Conservation (phyloP, 2,329 filamentous ascomycete species). For the Penicillium griseofulvum region DNA sequence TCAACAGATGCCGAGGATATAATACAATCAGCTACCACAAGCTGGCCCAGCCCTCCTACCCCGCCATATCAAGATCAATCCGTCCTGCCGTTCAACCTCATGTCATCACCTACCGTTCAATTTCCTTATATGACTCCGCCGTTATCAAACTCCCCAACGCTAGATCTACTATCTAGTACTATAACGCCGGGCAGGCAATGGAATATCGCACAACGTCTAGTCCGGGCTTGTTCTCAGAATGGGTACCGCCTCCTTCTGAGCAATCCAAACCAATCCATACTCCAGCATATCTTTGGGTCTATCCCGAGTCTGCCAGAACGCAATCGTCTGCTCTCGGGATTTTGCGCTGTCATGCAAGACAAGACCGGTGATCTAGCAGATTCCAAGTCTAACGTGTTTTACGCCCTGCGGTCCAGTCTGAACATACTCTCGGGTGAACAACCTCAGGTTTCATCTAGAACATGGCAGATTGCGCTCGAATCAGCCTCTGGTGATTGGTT, state of each 20-base stretch:
- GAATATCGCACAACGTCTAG: conserved; percentile 21
- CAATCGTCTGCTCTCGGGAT: conserved; percentile 15
- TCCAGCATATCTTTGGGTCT: conserved; percentile 18
- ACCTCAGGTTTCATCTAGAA: conserved; percentile 9
- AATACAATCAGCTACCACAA: background rate
- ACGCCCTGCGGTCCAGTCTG: conserved; percentile 7
- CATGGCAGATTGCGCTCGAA: conserved; percentile 18
- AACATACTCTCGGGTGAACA: conserved; percentile 10
- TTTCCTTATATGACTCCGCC: background rate
- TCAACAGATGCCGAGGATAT: conserved; percentile 9
- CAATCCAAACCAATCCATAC: conserved; percentile 3
- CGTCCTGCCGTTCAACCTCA: conserved; percentile 16
- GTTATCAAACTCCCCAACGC: background rate
- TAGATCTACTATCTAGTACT: background rate
- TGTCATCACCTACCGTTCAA: conserved; percentile 9
- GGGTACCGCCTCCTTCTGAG: conserved; percentile 22
- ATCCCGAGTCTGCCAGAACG: conserved; percentile 10
- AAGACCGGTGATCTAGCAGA: conserved; percentile 16
- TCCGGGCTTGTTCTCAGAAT: conserved; percentile 21
- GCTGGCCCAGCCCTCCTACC: conserved; percentile 9
- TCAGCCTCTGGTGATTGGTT: conserved; percentile 19
- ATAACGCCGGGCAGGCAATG: conserved; percentile 10
- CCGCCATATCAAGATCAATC: conserved; percentile 18
- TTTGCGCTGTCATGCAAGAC: conserved; percentile 16
- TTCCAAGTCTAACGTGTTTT: conserved; percentile 17